These are phyloP conservation scores for Trichaptum fuscoviolaceum DNA, from an alignment of 768 basidiomycete species.

Conservation along the genomic window DNA sequence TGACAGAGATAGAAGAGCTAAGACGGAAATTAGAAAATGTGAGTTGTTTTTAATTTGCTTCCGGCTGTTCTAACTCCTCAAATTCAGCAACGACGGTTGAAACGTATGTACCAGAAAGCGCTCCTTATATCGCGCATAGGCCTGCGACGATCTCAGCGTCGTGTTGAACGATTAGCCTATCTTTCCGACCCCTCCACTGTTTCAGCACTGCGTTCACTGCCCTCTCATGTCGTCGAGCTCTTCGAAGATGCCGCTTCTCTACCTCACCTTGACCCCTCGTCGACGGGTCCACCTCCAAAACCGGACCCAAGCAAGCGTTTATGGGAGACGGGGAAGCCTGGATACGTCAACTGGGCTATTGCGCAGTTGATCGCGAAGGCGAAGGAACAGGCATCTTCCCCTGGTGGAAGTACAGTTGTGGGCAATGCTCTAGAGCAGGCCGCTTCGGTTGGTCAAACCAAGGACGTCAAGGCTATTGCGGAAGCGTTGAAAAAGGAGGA, in stretches of 20 bases:
- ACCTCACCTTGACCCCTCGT: slow-evolving; percentile 37
- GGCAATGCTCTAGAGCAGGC: slow-evolving; percentile 15
- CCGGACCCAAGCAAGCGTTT: slow-evolving; percentile 61
- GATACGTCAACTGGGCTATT: slow-evolving; percentile 77
- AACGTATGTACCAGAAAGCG: slow-evolving; percentile 50
- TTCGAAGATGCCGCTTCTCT: slow-evolving; percentile 45
- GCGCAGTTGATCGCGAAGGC: slow-evolving; percentile 41
- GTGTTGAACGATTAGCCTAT: slow-evolving; percentile 37
- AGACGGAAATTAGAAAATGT: slow-evolving; percentile 66
- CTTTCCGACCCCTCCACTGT: slow-evolving; percentile 35
- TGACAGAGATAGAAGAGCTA: slow-evolving; percentile 64
- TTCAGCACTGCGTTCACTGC: slow-evolving; percentile 33
- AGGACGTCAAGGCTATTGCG: slow-evolving; percentile 16
- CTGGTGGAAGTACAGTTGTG: slow-evolving; percentile 15
- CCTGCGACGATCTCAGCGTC: slow-evolving; percentile 40
- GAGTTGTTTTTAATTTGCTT: slow-evolving; percentile 24
- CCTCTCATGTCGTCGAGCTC: slow-evolving; percentile 38
- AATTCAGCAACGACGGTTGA: slow-evolving; percentile 60
- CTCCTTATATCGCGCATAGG: slow-evolving; percentile 42
- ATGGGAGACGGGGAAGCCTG: slow-evolving; percentile 73
- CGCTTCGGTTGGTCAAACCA: slow-evolving; percentile 15
- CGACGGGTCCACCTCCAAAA: slow-evolving; percentile 30
- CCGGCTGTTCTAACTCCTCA: slow-evolving; percentile 8
- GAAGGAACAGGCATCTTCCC: slow-evolving; percentile 17
- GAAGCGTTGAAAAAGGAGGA: not conserved